Evolutionary conservation across 129 eudicot species (phyloP).

Genomic region (Escallonia herrerae): DNA sequence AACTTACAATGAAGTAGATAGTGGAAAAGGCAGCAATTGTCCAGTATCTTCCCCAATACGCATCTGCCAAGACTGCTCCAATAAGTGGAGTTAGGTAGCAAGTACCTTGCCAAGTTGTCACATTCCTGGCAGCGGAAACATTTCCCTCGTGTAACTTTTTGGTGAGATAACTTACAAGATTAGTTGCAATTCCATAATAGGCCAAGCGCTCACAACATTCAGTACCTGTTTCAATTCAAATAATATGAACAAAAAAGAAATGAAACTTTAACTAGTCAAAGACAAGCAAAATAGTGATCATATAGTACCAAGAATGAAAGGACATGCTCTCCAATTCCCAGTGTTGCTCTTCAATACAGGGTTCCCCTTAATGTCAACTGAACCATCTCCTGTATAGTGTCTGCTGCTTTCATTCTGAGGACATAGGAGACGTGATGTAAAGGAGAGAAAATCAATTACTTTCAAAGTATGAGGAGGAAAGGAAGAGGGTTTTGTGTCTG

Average conservation of each 20-base stretch:
- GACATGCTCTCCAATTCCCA: conserved; percentile 95
- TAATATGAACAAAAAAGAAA: background rate
- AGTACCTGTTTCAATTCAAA: conserved; percentile 34
- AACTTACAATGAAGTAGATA: conserved; percentile 67
- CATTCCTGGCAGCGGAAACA: conserved; percentile 74
- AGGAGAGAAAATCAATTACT: background rate
- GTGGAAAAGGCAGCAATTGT: conserved; percentile 76
- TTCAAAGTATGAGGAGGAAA: background rate
- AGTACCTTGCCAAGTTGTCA: conserved; percentile 92
- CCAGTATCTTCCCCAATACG: conserved; percentile 91
- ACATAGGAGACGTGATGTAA: background rate
- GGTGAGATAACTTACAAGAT: conserved; percentile 76
- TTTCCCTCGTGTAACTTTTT: conserved; percentile 73
- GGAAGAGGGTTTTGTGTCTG: too few relatives aligned
- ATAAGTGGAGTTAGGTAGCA: conserved; percentile 81
- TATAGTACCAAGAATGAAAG: conserved; percentile 65
- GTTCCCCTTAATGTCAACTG: conserved; percentile 63
- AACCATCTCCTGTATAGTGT: conserved; percentile 76
- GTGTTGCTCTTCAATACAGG: conserved; percentile 69
- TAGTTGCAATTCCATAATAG: conserved; percentile 74
- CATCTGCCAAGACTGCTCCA: conserved; percentile 89
- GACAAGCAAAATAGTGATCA: background rate
- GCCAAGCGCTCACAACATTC: conserved; percentile 92
- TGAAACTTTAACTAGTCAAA: background rate
- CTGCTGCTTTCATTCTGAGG: conserved; percentile 40